Evolutionary conservation across 257 asterid genomes (phyloP), one percentile per base, ranked within the genome.

Genomic region (Euphrasia confusa): DNA sequence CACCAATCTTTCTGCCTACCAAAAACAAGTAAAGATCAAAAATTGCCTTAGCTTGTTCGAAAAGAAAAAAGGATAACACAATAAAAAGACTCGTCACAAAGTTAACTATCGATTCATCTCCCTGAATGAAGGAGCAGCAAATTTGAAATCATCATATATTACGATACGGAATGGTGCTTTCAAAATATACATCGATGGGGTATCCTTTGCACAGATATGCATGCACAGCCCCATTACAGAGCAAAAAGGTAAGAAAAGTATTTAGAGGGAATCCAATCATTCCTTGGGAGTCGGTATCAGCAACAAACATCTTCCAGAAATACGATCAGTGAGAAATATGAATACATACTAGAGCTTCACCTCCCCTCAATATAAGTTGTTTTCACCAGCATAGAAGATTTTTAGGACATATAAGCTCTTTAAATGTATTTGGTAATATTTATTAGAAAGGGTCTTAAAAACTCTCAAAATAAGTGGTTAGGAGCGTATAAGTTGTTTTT

Each of bases 271-370:
- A 10, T 10, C 4, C 60, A 56, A 14, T 39, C 67, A 58, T 61
- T 49, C 48, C 39, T 58, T 18, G 63, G 68, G 57, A 49, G 60
- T 48, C 54, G n/a, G 60, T 33, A 37, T 60, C 39, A 69, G 60
- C 21, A 60, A 12, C 54, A 62, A 65, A 64, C 48, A 30, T 14
- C 60, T 62, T 61, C 53, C 58, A 58, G 42, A 15, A 14, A 59
- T 27, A 68, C 4, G 40, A 58, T 39, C 44, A 58, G 32, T 15
- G 44, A 24, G 42, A 54, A 61, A 52, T 52, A 28, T 56, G 37
- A 61, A 40, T 21, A 21, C 24, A 21, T 21, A 52, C 30, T 58
- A 70, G 49, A 55, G 21, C 35, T 21, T 44, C 8, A 37, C 64
- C 13, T 45, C 32, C 54, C 42, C 53, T 10, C 24, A 53, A 17